These are phyloP conservation scores for Scheffersomyces stipitis DNA, from an alignment of 805 yeast genomes.

Conservation along the genomic window DNA sequence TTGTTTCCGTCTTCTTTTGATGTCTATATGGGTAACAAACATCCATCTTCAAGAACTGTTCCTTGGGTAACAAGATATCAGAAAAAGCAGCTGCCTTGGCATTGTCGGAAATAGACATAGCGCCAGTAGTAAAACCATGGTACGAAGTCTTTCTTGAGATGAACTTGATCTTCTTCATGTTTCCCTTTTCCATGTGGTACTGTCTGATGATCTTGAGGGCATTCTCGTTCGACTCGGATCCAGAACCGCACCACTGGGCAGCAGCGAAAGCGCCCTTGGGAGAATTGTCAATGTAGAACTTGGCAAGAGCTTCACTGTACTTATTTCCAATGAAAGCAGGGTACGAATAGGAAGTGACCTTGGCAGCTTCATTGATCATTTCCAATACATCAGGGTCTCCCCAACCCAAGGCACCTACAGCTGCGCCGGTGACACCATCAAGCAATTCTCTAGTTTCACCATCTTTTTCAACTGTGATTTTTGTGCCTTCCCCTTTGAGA, in stretches of 20 bases:
- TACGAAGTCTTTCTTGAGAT: slow-evolving; percentile 26
- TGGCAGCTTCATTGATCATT: slow-evolving; percentile 21
- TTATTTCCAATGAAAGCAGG: slow-evolving; percentile 23
- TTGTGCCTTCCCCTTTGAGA: slow-evolving; percentile 43
- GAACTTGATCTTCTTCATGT: slow-evolving; percentile 20
- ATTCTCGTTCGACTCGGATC: slow-evolving; percentile 31
- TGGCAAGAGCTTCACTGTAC: slow-evolving; percentile 24
- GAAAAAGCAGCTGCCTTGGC: slow-evolving; percentile 18
- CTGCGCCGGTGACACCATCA: slow-evolving; percentile 33
- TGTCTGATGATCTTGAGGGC: slow-evolving; percentile 27
- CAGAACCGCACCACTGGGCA: slow-evolving; percentile 39
- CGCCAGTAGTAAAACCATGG: slow-evolving; percentile 29
- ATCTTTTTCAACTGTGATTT: slow-evolving; percentile 17
- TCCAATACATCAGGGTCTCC: slow-evolving; percentile 24
- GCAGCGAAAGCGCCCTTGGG: slow-evolving; percentile 43
- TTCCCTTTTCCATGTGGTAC: slow-evolving; percentile 24
- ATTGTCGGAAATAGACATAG: slow-evolving; percentile 21
- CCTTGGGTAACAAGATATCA: slow-evolving; percentile 19
- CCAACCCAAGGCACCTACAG: slow-evolving; percentile 36
- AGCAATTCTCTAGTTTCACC: slow-evolving; percentile 14
- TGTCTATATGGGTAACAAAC: slow-evolving; percentile 31
- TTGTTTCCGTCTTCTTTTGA: slow-evolving; percentile 19
- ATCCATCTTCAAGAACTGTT: slow-evolving; percentile 19
- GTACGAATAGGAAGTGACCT: slow-evolving; percentile 20
- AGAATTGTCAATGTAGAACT: slow-evolving; percentile 34